These are phyloP conservation scores for Leishmania tarentolae DNA, from an alignment of 208 protist species.

Conservation along the genomic window DNA sequence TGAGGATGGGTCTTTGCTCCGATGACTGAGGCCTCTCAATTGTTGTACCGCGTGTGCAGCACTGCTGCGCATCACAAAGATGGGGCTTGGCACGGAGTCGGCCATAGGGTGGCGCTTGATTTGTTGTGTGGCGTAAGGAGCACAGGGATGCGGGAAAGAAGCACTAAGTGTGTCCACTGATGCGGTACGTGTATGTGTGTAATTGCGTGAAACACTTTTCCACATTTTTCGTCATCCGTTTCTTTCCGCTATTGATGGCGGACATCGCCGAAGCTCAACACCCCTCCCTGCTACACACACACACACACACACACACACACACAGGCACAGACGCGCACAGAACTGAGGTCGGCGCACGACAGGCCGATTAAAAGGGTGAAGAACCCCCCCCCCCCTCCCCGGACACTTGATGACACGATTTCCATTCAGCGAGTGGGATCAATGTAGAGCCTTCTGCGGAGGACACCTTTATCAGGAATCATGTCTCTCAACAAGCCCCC, in stretches of 20 bases:
- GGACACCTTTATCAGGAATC: not conserved
- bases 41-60: not conserved
- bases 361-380: not conserved
- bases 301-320: no score
- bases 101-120: not conserved
- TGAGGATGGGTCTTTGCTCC: not conserved
- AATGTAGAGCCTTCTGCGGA: not conserved
- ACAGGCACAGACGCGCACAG: no score
- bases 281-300: not conserved
- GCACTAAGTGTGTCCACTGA: not conserved
- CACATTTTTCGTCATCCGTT: not conserved
- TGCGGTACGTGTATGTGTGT: not conserved
- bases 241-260: not conserved
- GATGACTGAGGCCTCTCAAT: not conserved
- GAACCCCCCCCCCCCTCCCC: not conserved
- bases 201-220: conserved; percentile 8
- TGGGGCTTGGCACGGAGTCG: not conserved
- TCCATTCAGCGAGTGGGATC: not conserved
- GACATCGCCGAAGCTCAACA: not conserved
- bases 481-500: not conserved
- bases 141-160: not conserved
- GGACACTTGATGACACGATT: not conserved
- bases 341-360: not conserved
- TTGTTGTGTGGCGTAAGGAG: not conserved
- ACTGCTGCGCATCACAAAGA: not conserved